Conservation (phyloP, 2,329 filamentous ascomycete genomes). For the Cercospora citrullina region DNA sequence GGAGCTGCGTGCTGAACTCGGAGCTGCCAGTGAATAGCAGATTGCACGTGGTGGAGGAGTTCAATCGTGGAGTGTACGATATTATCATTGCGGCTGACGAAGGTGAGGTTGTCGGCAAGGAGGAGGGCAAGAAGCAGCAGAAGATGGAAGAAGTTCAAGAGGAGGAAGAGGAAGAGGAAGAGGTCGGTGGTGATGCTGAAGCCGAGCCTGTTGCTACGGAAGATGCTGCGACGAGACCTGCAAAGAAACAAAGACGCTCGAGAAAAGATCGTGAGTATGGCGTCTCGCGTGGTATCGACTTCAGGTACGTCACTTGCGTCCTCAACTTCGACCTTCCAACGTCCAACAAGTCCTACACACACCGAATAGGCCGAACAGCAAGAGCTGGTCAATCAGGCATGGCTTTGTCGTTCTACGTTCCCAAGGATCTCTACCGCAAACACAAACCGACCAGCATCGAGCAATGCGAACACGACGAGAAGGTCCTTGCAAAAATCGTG, state of each 20-base stretch:
- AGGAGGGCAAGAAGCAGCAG: slow-evolving; percentile 45
- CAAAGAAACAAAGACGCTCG: slow-evolving; percentile 64
- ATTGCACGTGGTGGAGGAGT: slow-evolving; percentile 93
- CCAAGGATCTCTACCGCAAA: slow-evolving; percentile 77
- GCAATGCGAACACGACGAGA: slow-evolving; percentile 79
- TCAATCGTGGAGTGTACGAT: slow-evolving; percentile 95
- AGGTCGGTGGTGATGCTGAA: slow-evolving; percentile 21
- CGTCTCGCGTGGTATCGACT: slow-evolving; percentile 94
- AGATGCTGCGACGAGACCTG: slow-evolving; percentile 35
- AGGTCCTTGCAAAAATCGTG: slow-evolving; percentile 75
- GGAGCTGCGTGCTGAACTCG: slow-evolving; percentile 89
- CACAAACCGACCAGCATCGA: slow-evolving; percentile 81
- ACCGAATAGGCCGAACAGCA: slow-evolving; percentile 91
- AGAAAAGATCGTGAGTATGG: slow-evolving; percentile 81
- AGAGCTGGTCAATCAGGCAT: slow-evolving; percentile 89
- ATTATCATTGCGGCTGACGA: slow-evolving; percentile 97
- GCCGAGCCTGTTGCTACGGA: slow-evolving; percentile 31
- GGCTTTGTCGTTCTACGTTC: slow-evolving; percentile 92
- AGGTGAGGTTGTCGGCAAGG: slow-evolving; percentile 74
- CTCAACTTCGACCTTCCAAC: slow-evolving; percentile 95
- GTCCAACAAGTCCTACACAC: slow-evolving; percentile 89
- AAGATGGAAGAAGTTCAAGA: slow-evolving; percentile 33
- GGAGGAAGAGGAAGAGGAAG: slow-evolving; percentile 38
- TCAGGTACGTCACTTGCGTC: slow-evolving; percentile 90
- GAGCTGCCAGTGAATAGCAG: slow-evolving; percentile 91